Evolutionary conservation across 2,329 filamentous ascomycete genomes (phyloP), one percentile per base, ranked within the genome.

Genomic region (Hortaea werneckii): DNA sequence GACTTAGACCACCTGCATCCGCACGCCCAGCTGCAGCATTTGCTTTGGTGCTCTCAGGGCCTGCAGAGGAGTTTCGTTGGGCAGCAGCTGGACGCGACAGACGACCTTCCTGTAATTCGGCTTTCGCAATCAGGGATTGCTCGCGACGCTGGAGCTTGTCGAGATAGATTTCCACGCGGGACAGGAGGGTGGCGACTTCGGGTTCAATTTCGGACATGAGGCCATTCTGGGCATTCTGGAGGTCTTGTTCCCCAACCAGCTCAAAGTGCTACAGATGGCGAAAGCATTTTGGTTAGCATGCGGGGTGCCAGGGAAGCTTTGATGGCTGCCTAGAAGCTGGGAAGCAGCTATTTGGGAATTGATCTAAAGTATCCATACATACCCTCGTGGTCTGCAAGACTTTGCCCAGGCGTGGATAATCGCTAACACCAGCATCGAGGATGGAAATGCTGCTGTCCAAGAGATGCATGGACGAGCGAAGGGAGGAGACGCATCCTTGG

Each of bases 191-290:
- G 29, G 82, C 73, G 52, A 94, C 85, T 64, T 87, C 88, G 6
- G 89, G 89, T n/a, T 83, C 82, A 55, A 95, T 92, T 63, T 94
- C 88, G 58, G 87, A 85, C 57, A 88, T 83, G 12, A 95, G 79
- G 4, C 87, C 82, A 54, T 85, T 75, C 66, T 95, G 89, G 29
- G 89, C 89, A 51, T 83, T 77, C 50, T 82, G 81, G 39, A 95
- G 79, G 43, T 85, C 85, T 9, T 84, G 79, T 63, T 94, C 87
- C 11, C 88, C 86, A 56, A 95, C 85, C 37, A 95, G 80, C 65
- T 95, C 89, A 67, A 94, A 95, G 69, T 95, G 89, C 83, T 94
- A 20, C 8, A 20, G 10, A 20, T 20, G 20, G 20, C 20, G 20
- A 20, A 20, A 20, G n/a, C 8, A 35, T 41, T 12, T 42, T 10